These are phyloP conservation scores for Aotearoamyces nothofagi DNA, from an alignment of 2,329 filamentous ascomycete genomes.

Conservation along the genomic window DNA sequence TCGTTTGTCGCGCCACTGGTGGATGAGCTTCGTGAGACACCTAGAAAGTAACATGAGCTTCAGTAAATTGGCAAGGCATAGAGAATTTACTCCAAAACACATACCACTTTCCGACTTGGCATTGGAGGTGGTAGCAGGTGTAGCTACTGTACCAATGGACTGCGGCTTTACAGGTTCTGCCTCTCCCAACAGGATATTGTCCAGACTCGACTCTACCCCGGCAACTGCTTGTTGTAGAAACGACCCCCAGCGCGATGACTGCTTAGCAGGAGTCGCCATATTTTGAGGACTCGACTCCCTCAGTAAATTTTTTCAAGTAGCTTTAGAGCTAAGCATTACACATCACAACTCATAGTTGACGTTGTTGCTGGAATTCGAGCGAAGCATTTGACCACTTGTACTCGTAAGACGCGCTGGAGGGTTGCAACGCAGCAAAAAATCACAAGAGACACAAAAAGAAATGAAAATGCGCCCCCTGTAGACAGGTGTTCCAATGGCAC, in stretches of 20 bases:
- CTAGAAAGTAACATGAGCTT: slow-evolving; percentile 15
- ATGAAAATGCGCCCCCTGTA: no score
- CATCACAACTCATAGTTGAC: slow-evolving; percentile 7
- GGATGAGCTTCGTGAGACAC: slow-evolving; percentile 47
- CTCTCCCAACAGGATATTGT: slow-evolving; percentile 78
- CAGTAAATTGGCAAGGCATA: not conserved
- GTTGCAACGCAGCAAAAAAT: no score
- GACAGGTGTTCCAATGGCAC: no score
- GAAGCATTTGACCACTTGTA: no score
- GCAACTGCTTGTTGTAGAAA: slow-evolving; percentile 84
- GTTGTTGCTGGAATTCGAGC: not conserved
- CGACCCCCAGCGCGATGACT: slow-evolving; percentile 56
- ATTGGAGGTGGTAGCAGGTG: not conserved
- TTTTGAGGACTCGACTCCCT: slow-evolving; percentile 6
- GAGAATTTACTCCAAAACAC: not conserved
- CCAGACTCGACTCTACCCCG: slow-evolving; percentile 82
- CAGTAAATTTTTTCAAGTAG: slow-evolving; percentile 2
- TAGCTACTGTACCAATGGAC: no score
- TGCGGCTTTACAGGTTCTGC: no score
- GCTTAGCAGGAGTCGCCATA: slow-evolving; percentile 19
- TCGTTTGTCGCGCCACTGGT: slow-evolving; percentile 54
- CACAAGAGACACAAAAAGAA: no score
- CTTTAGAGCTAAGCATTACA: slow-evolving; percentile 7
- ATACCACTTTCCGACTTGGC: not conserved
- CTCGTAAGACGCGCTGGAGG: no score